Evolutionary conservation across 2,329 filamentous ascomycete species (phyloP).

Genomic region (Arthrinium phaeospermum): DNA sequence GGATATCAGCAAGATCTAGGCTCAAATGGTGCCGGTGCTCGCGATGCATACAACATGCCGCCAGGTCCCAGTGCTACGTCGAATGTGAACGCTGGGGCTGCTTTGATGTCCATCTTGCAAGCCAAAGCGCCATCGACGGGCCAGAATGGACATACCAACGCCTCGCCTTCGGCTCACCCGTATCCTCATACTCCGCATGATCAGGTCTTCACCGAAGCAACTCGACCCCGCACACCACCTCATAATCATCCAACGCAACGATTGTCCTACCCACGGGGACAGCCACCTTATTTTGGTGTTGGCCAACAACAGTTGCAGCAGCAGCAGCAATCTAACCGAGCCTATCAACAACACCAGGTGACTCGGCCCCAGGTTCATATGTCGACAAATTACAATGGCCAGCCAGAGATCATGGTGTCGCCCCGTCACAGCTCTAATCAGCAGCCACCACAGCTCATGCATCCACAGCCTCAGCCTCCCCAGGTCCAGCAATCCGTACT

Average conservation of each 20-base stretch:
- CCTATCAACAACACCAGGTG: conserved; percentile 32
- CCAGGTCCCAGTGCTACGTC: conserved; percentile 44
- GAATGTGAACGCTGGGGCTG: conserved; percentile 52
- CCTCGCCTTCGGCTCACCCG: conserved; percentile 26
- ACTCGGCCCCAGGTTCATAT: conserved; percentile 36
- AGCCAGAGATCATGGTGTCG: conserved; percentile 27
- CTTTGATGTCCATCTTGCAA: conserved; percentile 60
- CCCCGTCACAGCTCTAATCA: conserved; percentile 38
- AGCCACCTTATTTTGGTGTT: conserved; percentile 17
- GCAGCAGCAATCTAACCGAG: neutral
- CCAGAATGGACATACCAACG: conserved; percentile 1
- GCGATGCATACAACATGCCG: neutral
- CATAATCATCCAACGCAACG: conserved; percentile 58
- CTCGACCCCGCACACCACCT: conserved; percentile 63
- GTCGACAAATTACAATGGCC: conserved; percentile 29
- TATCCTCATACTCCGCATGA: conserved; percentile 60
- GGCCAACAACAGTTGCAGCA: conserved; percentile 6
- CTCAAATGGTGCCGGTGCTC: neutral
- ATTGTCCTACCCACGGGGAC: conserved; percentile 44
- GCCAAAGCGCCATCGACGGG: conserved; percentile 32
- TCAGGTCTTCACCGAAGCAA: conserved; percentile 53
- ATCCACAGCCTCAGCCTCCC: conserved; percentile 59
- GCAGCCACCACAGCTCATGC: conserved; percentile 41
- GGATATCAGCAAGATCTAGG: neutral
- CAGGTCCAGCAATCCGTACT: conserved; percentile 61